These are phyloP conservation scores for Clitoria ternatea DNA, from an alignment of 306 rosid genomes.

Conservation along the genomic window DNA sequence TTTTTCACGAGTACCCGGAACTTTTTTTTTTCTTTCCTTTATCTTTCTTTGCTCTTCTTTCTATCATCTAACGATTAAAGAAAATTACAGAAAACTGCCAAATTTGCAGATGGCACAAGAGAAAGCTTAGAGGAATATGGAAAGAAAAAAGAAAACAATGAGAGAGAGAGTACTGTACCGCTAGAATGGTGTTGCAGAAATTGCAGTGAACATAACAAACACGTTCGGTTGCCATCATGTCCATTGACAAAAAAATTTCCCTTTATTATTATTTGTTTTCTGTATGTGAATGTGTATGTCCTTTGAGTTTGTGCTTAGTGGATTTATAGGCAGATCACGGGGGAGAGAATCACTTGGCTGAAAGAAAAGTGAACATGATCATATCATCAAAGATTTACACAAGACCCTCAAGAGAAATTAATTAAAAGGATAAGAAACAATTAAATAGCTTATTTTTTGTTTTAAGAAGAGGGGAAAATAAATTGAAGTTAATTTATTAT, in stretches of 20 bases:
- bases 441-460: background rate
- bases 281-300: slow-evolving; percentile 28
- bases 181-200: slow-evolving; percentile 99
- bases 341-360: slow-evolving; percentile 32
- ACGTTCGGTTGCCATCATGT: slow-evolving; percentile 91
- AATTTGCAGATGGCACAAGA: slow-evolving; percentile 36
- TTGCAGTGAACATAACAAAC: slow-evolving; percentile 99
- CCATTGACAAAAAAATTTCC: slow-evolving; percentile 55
- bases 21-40: background rate
- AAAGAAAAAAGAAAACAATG: background rate
- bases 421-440: background rate
- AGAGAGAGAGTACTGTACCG: slow-evolving; percentile 57
- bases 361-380: slow-evolving; percentile 23
- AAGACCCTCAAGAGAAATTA: background rate
- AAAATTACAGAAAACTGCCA: slow-evolving; percentile 23
- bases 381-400: slow-evolving; percentile 10
- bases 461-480: no score
- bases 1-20: slow-evolving; percentile 24
- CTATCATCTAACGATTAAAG: background rate
- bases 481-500: no score
- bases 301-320: slow-evolving; percentile 24
- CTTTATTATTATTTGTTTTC: slow-evolving; percentile 5
- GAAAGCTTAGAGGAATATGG: slow-evolving; percentile 25
- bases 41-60: background rate
- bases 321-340: slow-evolving; percentile 43